phyloP scores from a whole-genome alignment of 805 yeast genomes.

The Candida peoriensis region DNA sequence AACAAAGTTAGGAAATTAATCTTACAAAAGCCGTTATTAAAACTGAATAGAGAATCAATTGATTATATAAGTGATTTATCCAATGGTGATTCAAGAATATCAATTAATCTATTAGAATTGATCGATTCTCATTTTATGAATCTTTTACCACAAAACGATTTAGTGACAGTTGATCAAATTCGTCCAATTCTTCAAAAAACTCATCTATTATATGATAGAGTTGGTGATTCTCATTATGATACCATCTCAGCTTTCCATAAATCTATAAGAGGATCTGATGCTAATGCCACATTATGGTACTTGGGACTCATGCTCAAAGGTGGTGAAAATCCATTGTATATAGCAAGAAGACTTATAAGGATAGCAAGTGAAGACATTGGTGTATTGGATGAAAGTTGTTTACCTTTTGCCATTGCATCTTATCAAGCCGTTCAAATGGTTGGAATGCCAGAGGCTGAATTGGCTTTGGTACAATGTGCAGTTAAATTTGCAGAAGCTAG shows the following conservation, averaged over 20 bases:
- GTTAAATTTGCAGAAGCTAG: slow-evolving; percentile 83
- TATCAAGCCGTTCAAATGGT: slow-evolving; percentile 84
- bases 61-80: slow-evolving; percentile 68
- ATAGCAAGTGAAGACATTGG: slow-evolving; percentile 97
- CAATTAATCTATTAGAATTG: slow-evolving; percentile 75
- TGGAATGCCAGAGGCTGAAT: slow-evolving; percentile 93
- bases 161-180: slow-evolving; percentile 23
- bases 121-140: slow-evolving; percentile 45
- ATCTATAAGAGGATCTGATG: slow-evolving; percentile 81
- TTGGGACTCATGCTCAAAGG: slow-evolving; percentile 84
- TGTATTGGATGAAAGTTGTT: slow-evolving; percentile 69
- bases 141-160: slow-evolving; percentile 2
- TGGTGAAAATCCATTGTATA: slow-evolving; percentile 90
- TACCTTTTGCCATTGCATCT: slow-evolving; percentile 83
- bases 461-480: slow-evolving; percentile 86
- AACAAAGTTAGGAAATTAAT: slow-evolving; percentile 57
- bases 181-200: slow-evolving; percentile 42
- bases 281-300: slow-evolving; percentile 87
- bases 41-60: slow-evolving; percentile 50
- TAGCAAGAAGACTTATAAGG: slow-evolving; percentile 86
- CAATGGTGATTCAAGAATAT: slow-evolving; percentile 86
- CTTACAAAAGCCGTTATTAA: slow-evolving; percentile 43
- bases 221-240: slow-evolving; percentile 92
- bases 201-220: slow-evolving; percentile 69
- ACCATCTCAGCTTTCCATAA: slow-evolving; percentile 95